Percentiles rank a stretch among this genome's conserved stretches.
phyloP scores from a whole-genome alignment of 2,329 filamentous ascomycete genomes.

The Grosmannia huntii region DNA sequence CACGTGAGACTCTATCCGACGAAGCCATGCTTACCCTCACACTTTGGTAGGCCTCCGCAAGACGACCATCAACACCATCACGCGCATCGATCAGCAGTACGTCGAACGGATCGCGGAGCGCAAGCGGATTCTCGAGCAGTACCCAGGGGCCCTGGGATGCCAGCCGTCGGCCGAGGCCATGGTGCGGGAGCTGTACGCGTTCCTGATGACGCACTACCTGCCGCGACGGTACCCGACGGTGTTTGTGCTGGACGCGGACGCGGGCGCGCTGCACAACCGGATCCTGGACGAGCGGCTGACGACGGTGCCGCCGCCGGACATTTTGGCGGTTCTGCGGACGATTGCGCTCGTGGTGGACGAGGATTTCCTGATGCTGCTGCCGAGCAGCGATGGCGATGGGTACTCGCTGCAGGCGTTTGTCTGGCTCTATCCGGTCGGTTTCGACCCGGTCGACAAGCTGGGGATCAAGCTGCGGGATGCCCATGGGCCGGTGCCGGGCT shows the following conservation, averaged over 20 bases:
- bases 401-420: conserved; percentile 7
- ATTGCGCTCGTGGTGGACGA: conserved; percentile 9
- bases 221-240: conserved; percentile 7
- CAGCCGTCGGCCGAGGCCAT: conserved; percentile 3
- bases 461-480: conserved; percentile 7
- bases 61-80: conserved; percentile 8
- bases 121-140: conserved; percentile 5
- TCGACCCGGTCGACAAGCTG: conserved; percentile 9
- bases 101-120: conserved; percentile 8
- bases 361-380: conserved; percentile 10
- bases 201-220: conserved; percentile 7
- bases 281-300: conserved; percentile 2
- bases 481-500: conserved; percentile 7
- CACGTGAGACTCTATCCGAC: neutral
- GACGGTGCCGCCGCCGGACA: neutral
- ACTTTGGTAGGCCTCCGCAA: conserved; percentile 4
- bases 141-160: conserved; percentile 7
- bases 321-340: neutral
- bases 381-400: conserved; percentile 5
- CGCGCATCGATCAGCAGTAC: conserved; percentile 9
- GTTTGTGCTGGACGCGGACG: neutral
- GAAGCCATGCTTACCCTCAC: too few species aligned
- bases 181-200: conserved; percentile 9
- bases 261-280: conserved; percentile 1
- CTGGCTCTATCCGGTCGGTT: conserved; percentile 9